Base-by-base conservation (phyloP, 148 eudicot genomes). In the Agrostemma githago region DNA sequence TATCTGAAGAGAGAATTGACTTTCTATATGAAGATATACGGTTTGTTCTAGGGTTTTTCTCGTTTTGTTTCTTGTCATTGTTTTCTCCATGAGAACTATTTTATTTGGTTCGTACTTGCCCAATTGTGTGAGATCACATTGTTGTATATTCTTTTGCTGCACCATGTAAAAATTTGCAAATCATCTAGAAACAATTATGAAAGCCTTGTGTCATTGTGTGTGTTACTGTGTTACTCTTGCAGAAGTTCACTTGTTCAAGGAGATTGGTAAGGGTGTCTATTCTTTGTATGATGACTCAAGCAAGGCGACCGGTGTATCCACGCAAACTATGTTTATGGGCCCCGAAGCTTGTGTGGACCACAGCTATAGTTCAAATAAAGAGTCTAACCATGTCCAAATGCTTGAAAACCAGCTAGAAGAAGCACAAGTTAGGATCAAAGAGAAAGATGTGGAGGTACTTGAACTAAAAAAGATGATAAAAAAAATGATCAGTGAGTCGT, bases 161-260 rank as follows among this genome's bases (percentile, higher is more conserved):
- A 48, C 56, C 67, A 59, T 57, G 67, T 21, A 53, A 41, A 8
- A 17, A 26, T 54, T 40, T 42, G 60, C 2, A 9, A 43, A 19
- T 61, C 19, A 21, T 19, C n/a, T 20, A 62, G 16, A 26, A 37
- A 64, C 59, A 8, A 56, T 34, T 48, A 48, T 75, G 46, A 69
- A 70, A 16, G 51, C 62, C 12, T 64, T 48, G 39, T 10, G 14
- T 26, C 34, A 26, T 26, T 26, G 34, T 26, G 34, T 26, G 34
- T 26, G 34, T 26, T 26, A 26, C 34, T 79, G 58, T 79, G 58
- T 57, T 68, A 37, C 37, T 59, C 54, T 53, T 83, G 76, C 96
- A 93, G 97, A 93, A 78, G 44, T 93, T 76, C 87, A 82, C 79
- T 87, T 84, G 79, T 83, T 93, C 43, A 86, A 80, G 80, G 95